phyloP scores from a whole-genome alignment of 805 yeast species.

The Saturnispora halmiae region DNA sequence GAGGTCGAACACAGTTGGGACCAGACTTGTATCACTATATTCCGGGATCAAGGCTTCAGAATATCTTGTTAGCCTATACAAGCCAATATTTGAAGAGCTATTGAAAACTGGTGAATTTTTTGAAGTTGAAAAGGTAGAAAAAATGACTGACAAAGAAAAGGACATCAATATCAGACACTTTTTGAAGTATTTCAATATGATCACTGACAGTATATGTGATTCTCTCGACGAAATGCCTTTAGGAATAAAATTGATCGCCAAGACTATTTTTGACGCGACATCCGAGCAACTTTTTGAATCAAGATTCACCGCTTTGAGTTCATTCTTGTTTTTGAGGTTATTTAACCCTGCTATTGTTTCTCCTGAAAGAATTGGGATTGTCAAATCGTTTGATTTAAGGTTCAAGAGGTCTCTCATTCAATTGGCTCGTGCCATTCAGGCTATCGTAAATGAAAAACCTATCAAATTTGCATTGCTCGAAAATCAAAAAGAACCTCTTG shows the following conservation, averaged over 20 bases:
- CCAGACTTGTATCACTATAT: conserved; percentile 62
- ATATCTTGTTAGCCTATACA: conserved; percentile 45
- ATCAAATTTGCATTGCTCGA: conserved; percentile 51
- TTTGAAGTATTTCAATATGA: conserved; percentile 43
- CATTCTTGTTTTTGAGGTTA: conserved; percentile 72
- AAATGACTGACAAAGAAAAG: conserved; percentile 30
- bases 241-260: conserved; percentile 64
- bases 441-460: conserved; percentile 76
- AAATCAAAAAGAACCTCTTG: conserved; percentile 34
- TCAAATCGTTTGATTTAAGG: conserved; percentile 12
- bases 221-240: conserved; percentile 55
- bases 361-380: conserved; percentile 51
- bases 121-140: conserved; percentile 36
- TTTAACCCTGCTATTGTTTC: conserved; percentile 86
- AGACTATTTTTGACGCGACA: conserved; percentile 51
- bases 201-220: conserved; percentile 50
- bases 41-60: conserved; percentile 58
- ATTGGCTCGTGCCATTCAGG: conserved; percentile 75
- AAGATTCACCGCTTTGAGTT: conserved; percentile 67
- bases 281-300: conserved; percentile 57
- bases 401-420: conserved; percentile 60
- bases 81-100: conserved; percentile 49
- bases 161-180: conserved; percentile 39
- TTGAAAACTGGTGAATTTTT: conserved; percentile 41
- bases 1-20: conserved; percentile 75